phyloP scores from a whole-genome alignment of 768 basidiomycete species.

The Pleurotus eryngii region DNA sequence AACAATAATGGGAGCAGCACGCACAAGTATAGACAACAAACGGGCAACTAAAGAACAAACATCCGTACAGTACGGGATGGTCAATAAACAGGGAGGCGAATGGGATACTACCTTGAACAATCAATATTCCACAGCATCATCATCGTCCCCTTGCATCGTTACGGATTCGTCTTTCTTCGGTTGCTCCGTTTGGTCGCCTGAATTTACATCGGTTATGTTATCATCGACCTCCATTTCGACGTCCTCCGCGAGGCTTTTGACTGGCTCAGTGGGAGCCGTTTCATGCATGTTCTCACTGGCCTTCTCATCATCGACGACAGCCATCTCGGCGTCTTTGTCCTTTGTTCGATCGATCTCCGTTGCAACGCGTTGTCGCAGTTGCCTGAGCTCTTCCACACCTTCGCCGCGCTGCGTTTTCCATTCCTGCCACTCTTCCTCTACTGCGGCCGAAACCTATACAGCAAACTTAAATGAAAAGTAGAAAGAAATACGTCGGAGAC shows the following conservation, averaged over 20 bases:
- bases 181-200: conserved; percentile 34
- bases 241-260: conserved; percentile 14
- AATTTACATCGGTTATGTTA: conserved; percentile 31
- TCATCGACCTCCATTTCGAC: conserved; percentile 39
- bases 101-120: conserved; percentile 6
- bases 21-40: background rate
- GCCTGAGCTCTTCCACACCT: conserved; percentile 59
- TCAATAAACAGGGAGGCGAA: background rate
- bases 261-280: conserved; percentile 13
- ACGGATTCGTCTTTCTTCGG: conserved; percentile 49
- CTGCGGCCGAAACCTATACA: conserved; percentile 54
- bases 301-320: conserved; percentile 25
- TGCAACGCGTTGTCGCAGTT: conserved; percentile 60
- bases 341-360: conserved; percentile 60
- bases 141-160: conserved; percentile 64
- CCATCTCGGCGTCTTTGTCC: conserved; percentile 20
- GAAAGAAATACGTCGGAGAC: conserved; percentile 11
- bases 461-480: background rate
- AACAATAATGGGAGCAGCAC: background rate
- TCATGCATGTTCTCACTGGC: conserved; percentile 17
- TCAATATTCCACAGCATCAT: conserved; percentile 81
- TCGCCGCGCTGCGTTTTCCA: conserved; percentile 59
- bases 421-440: conserved; percentile 63
- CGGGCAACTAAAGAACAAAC: background rate
- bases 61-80: background rate